Evolutionary conservation across 2,329 filamentous ascomycete species (phyloP).

Genomic region (Didymella glomerata): DNA sequence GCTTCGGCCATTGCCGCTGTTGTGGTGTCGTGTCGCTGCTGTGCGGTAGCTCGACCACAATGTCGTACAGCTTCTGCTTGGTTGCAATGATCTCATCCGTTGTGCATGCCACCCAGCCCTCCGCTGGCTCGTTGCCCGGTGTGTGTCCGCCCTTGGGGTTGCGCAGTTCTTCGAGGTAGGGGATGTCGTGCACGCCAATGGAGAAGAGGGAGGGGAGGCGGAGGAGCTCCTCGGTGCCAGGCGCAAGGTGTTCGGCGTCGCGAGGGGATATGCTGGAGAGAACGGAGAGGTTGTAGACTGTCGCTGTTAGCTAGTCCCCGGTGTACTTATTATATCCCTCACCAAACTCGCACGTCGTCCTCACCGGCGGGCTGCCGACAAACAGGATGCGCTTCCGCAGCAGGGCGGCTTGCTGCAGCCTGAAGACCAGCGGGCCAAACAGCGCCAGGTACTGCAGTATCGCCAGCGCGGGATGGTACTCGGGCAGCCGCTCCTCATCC

Average conservation of each 20-base stretch:
- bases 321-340: constrained; percentile 30
- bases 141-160: constrained; percentile 46
- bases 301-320: constrained; percentile 9
- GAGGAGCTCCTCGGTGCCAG: constrained; percentile 66
- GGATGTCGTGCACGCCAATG: constrained; percentile 91
- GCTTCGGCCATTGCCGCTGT: constrained; percentile 76
- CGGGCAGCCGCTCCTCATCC: constrained; percentile 72
- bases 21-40: constrained; percentile 60
- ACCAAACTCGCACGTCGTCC: constrained; percentile 90
- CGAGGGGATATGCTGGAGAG: constrained; percentile 85
- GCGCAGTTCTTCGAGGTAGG: constrained; percentile 72
- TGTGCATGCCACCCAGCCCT: constrained; percentile 91
- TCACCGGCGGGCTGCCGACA: constrained; percentile 84
- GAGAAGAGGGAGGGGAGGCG: constrained; percentile 86
- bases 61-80: constrained; percentile 87
- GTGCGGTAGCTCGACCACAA: constrained; percentile 83
- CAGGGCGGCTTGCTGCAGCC: constrained; percentile 85
- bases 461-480: constrained; percentile 86
- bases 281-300: constrained; percentile 94
- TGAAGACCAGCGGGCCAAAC: constrained; percentile 92
- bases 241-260: constrained; percentile 73
- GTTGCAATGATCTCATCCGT: constrained; percentile 91
- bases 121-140: constrained; percentile 56
- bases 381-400: constrained; percentile 88
- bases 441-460: constrained; percentile 78